Percentiles rank a stretch among this genome's conserved stretches.
Evolutionary conservation across 768 basidiomycete species (phyloP).

Genomic region (Pulveroboletus frians): DNA sequence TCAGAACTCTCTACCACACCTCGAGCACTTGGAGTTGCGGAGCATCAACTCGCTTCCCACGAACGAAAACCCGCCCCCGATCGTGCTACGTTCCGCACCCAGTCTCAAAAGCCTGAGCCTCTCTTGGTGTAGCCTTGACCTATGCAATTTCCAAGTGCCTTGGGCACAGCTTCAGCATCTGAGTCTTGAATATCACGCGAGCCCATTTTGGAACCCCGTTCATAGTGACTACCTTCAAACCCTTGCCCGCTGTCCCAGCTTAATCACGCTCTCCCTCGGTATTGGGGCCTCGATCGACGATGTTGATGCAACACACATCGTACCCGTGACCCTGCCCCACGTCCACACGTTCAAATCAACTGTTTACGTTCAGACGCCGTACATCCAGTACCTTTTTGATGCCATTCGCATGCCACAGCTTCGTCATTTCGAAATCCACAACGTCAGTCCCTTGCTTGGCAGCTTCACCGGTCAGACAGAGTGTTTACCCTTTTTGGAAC

Average conservation of each 20-base stretch:
- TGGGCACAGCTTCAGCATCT: slow-evolving; percentile 27
- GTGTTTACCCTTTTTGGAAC: slow-evolving; percentile 23
- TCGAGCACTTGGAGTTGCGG: slow-evolving; percentile 25
- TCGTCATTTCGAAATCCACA: slow-evolving; percentile 24
- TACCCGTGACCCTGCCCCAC: slow-evolving; percentile 24
- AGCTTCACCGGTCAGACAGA: slow-evolving; percentile 23
- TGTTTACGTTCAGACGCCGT: slow-evolving; percentile 25
- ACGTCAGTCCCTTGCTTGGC: slow-evolving; percentile 27
- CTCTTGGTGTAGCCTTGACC: slow-evolving; percentile 28
- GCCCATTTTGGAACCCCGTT: slow-evolving; percentile 26
- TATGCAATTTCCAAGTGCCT: slow-evolving; percentile 22
- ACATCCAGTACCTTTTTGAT: slow-evolving; percentile 24
- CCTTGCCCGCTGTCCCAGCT: slow-evolving; percentile 24
- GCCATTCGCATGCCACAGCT: slow-evolving; percentile 23
- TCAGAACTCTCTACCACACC: slow-evolving; percentile 19
- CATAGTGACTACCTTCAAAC: slow-evolving; percentile 26
- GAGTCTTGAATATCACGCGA: slow-evolving; percentile 26
- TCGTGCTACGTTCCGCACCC: slow-evolving; percentile 24
- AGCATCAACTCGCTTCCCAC: slow-evolving; percentile 23
- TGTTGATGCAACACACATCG: slow-evolving; percentile 7
- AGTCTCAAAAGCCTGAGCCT: slow-evolving; percentile 24
- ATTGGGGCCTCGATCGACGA: slow-evolving; percentile 18
- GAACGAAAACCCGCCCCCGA: slow-evolving; percentile 22
- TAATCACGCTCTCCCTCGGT: slow-evolving; percentile 26
- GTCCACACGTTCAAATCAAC: slow-evolving; percentile 25